Conservation (phyloP, 2,329 filamentous ascomycete genomes). For the Diaporthe citriasiana region DNA sequence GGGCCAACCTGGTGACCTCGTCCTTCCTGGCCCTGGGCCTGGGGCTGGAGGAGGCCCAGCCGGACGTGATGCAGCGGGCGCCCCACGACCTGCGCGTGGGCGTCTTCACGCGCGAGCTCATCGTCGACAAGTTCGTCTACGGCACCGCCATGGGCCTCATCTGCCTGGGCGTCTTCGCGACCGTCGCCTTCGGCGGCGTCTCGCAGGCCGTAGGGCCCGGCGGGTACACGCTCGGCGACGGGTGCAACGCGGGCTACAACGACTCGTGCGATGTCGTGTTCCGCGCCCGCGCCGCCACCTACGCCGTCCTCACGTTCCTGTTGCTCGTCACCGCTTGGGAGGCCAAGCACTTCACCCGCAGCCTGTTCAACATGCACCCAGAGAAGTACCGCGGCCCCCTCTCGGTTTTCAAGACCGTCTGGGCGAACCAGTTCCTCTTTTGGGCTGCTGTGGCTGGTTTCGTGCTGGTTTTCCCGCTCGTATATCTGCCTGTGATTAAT, state of each 20-base stretch:
- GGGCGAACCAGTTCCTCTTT: constrained; percentile 77
- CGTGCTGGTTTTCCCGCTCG: constrained; percentile 70
- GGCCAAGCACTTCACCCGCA: constrained; percentile 78
- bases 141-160: constrained; percentile 74
- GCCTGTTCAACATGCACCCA: constrained; percentile 76
- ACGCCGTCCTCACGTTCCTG: constrained; percentile 77
- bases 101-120: constrained; percentile 75
- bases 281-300: constrained; percentile 76
- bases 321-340: constrained; percentile 80
- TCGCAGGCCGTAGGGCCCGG: constrained; percentile 50
- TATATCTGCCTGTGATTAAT: constrained; percentile 79
- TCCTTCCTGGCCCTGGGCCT: constrained; percentile 80
- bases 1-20: constrained; percentile 82
- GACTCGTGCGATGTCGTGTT: constrained; percentile 69
- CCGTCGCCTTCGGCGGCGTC: constrained; percentile 65
- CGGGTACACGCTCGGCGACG: constrained; percentile 62
- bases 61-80: constrained; percentile 76
- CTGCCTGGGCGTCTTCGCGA: constrained; percentile 72
- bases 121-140: constrained; percentile 77
- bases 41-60: constrained; percentile 77
- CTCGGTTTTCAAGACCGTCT: constrained; percentile 72
- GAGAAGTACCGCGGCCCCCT: constrained; percentile 63
- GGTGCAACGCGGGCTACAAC: constrained; percentile 70
- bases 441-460: constrained; percentile 74
- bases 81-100: constrained; percentile 73